A percentile compares a stretch with the other conserved stretches of the same genome.
These are phyloP conservation scores for Ochromonas danica DNA, from an alignment of 108 stramenopile species.

Conservation along the genomic window DNA sequence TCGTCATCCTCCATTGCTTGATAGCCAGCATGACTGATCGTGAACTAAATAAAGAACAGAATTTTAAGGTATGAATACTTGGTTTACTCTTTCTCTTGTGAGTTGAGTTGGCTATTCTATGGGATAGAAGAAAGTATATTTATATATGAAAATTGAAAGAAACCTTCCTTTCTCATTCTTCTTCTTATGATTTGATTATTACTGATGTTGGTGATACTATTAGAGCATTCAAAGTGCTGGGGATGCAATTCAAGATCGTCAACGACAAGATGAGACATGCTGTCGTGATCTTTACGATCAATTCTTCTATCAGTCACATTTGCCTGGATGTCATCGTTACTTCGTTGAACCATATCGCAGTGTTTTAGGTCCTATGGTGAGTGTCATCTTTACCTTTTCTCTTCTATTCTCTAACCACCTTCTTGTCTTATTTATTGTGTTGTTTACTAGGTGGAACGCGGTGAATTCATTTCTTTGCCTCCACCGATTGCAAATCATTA, in stretches of 20 bases:
- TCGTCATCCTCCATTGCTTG: too few species aligned
- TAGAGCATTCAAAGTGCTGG: not conserved
- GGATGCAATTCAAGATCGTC: not conserved
- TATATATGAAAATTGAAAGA: too few species aligned
- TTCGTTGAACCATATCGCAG: not conserved
- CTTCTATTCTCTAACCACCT: not conserved
- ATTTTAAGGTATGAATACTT: too few species aligned
- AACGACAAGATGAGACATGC: not conserved
- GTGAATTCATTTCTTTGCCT: not conserved
- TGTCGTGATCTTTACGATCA: not conserved
- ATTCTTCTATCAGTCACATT: not conserved
- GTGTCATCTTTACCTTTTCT: not conserved
- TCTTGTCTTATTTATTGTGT: not conserved
- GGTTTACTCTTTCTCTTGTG: too few species aligned
- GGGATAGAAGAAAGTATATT: too few species aligned
- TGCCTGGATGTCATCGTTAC: not conserved
- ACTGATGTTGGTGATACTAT: too few species aligned
- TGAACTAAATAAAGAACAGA: too few species aligned
- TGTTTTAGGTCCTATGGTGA: not conserved
- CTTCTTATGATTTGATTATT: too few species aligned
- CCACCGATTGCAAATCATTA: conserved; percentile 20
- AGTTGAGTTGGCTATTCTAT: too few species aligned
- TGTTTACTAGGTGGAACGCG: not conserved
- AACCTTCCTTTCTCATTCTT: too few species aligned
- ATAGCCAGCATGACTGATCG: too few species aligned